Base-by-base conservation (phyloP, 805 yeast genomes). In the Candida manassasensis region DNA sequence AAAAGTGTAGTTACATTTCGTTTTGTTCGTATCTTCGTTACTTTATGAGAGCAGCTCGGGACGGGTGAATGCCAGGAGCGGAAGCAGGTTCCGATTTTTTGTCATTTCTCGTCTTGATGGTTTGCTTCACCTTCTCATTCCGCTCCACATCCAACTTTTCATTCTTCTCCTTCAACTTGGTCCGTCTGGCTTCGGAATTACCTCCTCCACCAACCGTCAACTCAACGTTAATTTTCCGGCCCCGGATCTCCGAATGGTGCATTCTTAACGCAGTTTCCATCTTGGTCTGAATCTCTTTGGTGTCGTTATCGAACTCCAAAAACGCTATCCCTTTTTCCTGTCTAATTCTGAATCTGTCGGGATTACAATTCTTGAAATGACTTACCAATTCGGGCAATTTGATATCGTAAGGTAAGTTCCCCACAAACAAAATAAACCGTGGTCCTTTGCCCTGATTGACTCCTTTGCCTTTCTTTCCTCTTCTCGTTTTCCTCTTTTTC, bases 181-280 rank as follows among this genome's bases (percentile, higher is more conserved):
- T 36, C 24, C 76, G 48, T 51, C 94, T 66, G 27, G 65, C 70
- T 39, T 72, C 64, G 7, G 94, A 79, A 56, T 90, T 90, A 38
- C 97, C 97, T 32, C 98, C 98, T 27, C 98, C 98, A 38, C 98
- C 98, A 34, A 87, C 98, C 2, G 97, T 93, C 49, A 93, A 71
- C 57, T 93, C 98, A 22, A 93, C 97, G 53, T 93, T 93, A 52
- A 93, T 89, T 56, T 81, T 86, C 47, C 96, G 72, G 29, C 73
- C 71, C 38, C 76, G 71, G 44, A 90, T 55, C 7, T 66, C 49
- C 3, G 90, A 71, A 59, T 86, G 95, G 58, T 93, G 96, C 69
- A 84, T 74, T 43, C 82, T 69, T 48, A 93, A 68, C 0, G 97
- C 97, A 30, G 76, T 70, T 50, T 87, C 96, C 80, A 93, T 81